A percentile compares a stretch with the other conserved stretches of the same genome.
These are phyloP conservation scores for Nothopassalora personata DNA, from an alignment of 2,329 filamentous ascomycete species.

Conservation along the genomic window DNA sequence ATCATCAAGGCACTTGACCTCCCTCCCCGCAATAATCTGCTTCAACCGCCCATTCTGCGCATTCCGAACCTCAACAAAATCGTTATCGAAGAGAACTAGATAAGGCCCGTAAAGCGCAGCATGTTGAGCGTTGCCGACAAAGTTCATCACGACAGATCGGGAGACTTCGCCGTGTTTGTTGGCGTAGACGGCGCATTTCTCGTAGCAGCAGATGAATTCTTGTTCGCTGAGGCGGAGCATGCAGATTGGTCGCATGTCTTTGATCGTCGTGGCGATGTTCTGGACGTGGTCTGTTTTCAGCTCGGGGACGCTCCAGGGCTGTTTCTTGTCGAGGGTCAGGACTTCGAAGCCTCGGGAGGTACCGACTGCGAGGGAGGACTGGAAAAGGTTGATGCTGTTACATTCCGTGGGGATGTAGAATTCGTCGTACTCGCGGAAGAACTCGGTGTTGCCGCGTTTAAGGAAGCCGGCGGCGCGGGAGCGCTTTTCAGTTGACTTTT, in stretches of 20 bases:
- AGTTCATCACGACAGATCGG: slow-evolving; percentile 94
- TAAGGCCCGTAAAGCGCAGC: slow-evolving; percentile 90
- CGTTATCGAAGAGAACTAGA: slow-evolving; percentile 85
- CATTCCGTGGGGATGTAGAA: slow-evolving; percentile 97
- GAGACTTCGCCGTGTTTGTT: slow-evolving; percentile 97
- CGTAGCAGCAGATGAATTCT: slow-evolving; percentile 85
- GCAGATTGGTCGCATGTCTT: slow-evolving; percentile 76
- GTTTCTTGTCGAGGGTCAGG: slow-evolving; percentile 93
- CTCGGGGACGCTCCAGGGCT: slow-evolving; percentile 88
- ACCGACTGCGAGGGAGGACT: slow-evolving; percentile 84
- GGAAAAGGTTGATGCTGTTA: slow-evolving; percentile 92
- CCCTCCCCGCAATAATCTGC: slow-evolving; percentile 88
- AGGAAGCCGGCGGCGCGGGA: slow-evolving; percentile 57
- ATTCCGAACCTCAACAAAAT: slow-evolving; percentile 95
- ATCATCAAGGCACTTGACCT: slow-evolving; percentile 86
- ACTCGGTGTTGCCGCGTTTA: slow-evolving; percentile 73
- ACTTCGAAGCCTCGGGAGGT: slow-evolving; percentile 93
- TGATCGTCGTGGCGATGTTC: slow-evolving; percentile 78
- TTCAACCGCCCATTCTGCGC: slow-evolving; percentile 89
- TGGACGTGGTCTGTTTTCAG: slow-evolving; percentile 71
- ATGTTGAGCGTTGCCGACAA: slow-evolving; percentile 84
- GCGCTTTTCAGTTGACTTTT: slow-evolving; percentile 83
- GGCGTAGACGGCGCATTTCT: slow-evolving; percentile 94
- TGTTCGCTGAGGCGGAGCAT: slow-evolving; percentile 95
- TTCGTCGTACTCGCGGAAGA: slow-evolving; percentile 96